Evolutionary conservation across 2,329 filamentous ascomycete species (phyloP), one percentile per base, ranked within the genome.

Genomic region (Cladosporium austrohemisphaericum): DNA sequence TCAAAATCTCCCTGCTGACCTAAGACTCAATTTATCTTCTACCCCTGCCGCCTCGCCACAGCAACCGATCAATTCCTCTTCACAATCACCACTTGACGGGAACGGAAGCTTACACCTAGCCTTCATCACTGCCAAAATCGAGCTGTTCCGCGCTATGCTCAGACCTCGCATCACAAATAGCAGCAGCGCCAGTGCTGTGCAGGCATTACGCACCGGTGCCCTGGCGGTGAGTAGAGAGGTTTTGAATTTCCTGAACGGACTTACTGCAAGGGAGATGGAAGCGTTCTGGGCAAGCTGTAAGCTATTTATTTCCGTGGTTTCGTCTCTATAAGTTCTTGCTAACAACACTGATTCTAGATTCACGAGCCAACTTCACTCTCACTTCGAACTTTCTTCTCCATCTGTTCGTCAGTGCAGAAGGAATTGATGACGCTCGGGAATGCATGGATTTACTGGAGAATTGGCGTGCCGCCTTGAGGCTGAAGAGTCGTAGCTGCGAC

Each of bases 81-180:
- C 54, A 37, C 68, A 67, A 43, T 64, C 77, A 8, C 72, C 74
- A 19, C 67, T 78, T 22, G 71, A 76, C 33, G 51, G 68, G 56
- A 56, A 61, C 40, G 69, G 74, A 2, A 76, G 73, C 32, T 62
- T 79, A 7, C 73, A 77, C 43, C 67, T 79, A 2, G 73, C 76
- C 1, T 77, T 78, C 53, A 72, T 75, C 40, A 73, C 74, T 0
- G 73, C 76, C 0, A 76, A 77, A 49, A 75, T 78, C 45, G 71
- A 74, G 33, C 67, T 78, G 2, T 75, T 78, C 56, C 71, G 75
- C 2, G 71, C 71, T 4, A 72, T 79, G 45, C 66, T 78, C 1
- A 67, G 76, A 9, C 71, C 71, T 7, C 64, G 52, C 20, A 54
- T 58, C 3, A 58, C 59, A 10, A 60, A 64, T 38, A 51, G 57